These are phyloP conservation scores for Planoprotostelium fungivorum DNA, from an alignment of 78 protist species.

Conservation along the genomic window DNA sequence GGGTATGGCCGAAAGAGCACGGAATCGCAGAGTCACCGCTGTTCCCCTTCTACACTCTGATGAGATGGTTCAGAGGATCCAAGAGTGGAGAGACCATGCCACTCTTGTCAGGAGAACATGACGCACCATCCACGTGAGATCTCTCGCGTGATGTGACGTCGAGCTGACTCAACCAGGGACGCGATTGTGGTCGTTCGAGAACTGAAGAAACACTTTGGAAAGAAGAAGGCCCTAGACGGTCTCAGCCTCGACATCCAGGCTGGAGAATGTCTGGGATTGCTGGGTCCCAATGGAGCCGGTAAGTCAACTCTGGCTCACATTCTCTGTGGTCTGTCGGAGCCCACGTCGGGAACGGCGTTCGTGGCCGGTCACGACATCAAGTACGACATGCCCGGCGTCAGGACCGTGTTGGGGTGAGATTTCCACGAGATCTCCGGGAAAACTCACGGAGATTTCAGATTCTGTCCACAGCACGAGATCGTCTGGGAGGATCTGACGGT, in stretches of 20 bases:
- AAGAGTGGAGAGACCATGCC: neutral
- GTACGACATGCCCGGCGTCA: conserved; percentile 32
- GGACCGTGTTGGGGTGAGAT: conserved; percentile 34
- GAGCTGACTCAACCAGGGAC: neutral
- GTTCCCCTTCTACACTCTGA: conserved; percentile 18
- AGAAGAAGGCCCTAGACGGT: conserved; percentile 15
- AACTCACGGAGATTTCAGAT: conserved; percentile 67
- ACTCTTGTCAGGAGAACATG: neutral
- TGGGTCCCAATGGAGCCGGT: conserved; percentile 89
- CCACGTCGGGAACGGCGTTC: conserved; percentile 47
- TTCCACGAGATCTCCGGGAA: neutral
- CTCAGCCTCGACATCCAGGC: conserved; percentile 39
- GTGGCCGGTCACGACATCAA: conserved; percentile 58
- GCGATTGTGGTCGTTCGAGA: neutral
- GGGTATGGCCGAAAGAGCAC: conserved; percentile 56
- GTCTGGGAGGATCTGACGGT: conserved; percentile 76
- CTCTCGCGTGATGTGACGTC: conserved; percentile 2
- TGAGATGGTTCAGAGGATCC: neutral
- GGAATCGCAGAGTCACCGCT: conserved; percentile 56
- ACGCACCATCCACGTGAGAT: neutral
- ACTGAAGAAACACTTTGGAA: neutral
- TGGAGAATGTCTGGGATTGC: conserved; percentile 65
- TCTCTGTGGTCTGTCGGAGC: conserved; percentile 32
- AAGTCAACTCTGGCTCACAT: conserved; percentile 59
- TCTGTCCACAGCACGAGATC: conserved; percentile 87